phyloP scores from a whole-genome alignment of 2,329 filamentous ascomycete genomes.

The Emericellopsis atlantica region DNA sequence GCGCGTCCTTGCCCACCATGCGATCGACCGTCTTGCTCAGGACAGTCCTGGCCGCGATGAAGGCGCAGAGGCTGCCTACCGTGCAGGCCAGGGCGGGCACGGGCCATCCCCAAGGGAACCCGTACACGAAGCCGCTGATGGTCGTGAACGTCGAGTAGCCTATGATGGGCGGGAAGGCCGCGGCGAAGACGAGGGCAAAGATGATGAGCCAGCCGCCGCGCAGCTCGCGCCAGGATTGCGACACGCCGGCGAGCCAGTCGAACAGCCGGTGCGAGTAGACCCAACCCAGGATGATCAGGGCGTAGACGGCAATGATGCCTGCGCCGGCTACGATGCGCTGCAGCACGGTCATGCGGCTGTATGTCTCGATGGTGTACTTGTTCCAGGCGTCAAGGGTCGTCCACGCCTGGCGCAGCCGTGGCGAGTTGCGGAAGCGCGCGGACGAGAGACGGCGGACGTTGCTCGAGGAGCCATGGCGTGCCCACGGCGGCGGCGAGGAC shows the following conservation, averaged over 20 bases:
- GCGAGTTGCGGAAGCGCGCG: constrained; percentile 19
- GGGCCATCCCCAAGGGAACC: constrained; percentile 59
- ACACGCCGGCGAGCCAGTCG: constrained; percentile 57
- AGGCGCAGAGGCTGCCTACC: constrained; percentile 64
- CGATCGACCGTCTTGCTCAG: constrained; percentile 67
- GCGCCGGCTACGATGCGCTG: constrained; percentile 48
- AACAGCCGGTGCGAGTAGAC: constrained; percentile 75
- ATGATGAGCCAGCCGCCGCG: constrained; percentile 62
- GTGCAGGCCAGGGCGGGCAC: constrained; percentile 71
- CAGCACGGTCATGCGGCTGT: constrained; percentile 40
- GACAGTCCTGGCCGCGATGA: constrained; percentile 68
- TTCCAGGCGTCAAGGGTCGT: constrained; percentile 27
- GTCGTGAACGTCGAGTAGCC: constrained; percentile 67
- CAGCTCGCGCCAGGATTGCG: constrained; percentile 64
- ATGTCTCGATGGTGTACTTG: constrained; percentile 32
- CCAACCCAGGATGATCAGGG: constrained; percentile 55
- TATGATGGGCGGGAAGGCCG: constrained; percentile 77
- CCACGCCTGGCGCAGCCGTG: constrained; percentile 22
- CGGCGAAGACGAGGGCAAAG: constrained; percentile 61
- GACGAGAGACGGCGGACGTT: constrained; percentile 27
- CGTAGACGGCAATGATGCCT: constrained; percentile 34
- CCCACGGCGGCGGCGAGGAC: constrained; percentile 15
- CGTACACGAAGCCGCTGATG: constrained; percentile 41
- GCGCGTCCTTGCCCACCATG: constrained; percentile 68
- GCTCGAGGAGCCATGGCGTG: constrained; percentile 3